Conservation (phyloP, 331 rosid species). For the Dryas integrifolia region DNA sequence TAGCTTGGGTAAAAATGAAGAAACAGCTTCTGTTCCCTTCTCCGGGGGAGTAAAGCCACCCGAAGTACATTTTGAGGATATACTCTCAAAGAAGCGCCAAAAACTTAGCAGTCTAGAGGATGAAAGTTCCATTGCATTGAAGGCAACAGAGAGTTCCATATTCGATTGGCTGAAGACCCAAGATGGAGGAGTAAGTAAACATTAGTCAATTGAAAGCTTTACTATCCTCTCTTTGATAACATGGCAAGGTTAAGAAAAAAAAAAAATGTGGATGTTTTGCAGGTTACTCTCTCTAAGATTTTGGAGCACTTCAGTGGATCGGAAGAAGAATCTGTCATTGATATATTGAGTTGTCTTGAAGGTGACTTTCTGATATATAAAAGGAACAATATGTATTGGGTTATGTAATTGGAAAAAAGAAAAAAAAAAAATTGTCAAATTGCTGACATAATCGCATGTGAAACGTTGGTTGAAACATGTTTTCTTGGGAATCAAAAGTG, state of each 20-base stretch:
- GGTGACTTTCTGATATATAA: slow-evolving; percentile 59
- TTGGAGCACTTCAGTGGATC: slow-evolving; percentile 64
- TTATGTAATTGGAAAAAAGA: slow-evolving; percentile 35
- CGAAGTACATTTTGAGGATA: slow-evolving; percentile 27
- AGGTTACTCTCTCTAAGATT: slow-evolving; percentile 52
- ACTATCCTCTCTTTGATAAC: background rate
- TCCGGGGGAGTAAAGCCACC: slow-evolving; percentile 27
- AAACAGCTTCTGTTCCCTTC: slow-evolving; percentile 30
- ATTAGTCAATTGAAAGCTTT: slow-evolving; percentile 8
- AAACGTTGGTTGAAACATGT: too few relatives aligned
- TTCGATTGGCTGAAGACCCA: slow-evolving; percentile 62
- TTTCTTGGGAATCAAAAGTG: too few relatives aligned
- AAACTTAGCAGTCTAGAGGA: slow-evolving; percentile 41
- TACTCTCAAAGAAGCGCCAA: slow-evolving; percentile 47
- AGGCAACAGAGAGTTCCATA: slow-evolving; percentile 62
- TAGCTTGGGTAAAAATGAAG: slow-evolving; percentile 24
- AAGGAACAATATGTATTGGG: slow-evolving; percentile 53
- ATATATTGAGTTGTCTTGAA: slow-evolving; percentile 53
- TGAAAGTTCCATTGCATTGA: slow-evolving; percentile 24
- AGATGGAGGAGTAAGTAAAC: slow-evolving; percentile 62
- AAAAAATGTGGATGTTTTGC: slow-evolving; percentile 37
- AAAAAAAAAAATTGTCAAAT: background rate
- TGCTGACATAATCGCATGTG: background rate
- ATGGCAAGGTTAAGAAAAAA: background rate
- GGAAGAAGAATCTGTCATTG: slow-evolving; percentile 47